These are phyloP conservation scores for Westerdykella aurantiaca DNA, from an alignment of 2,329 filamentous ascomycete species.

Conservation along the genomic window DNA sequence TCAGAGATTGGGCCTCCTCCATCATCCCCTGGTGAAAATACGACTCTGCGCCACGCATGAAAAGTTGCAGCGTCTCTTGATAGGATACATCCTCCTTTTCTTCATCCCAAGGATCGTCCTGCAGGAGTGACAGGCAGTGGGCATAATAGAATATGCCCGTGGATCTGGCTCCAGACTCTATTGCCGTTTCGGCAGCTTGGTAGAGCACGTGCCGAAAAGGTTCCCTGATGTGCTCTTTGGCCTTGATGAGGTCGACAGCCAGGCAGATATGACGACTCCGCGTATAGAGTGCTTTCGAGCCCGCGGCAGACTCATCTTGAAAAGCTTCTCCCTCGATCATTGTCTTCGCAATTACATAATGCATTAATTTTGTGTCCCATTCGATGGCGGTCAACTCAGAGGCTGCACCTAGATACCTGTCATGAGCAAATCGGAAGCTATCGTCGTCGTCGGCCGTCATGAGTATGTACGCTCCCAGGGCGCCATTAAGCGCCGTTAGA, in stretches of 20 bases:
- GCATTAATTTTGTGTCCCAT: constrained; percentile 55
- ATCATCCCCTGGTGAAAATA: constrained; percentile 73
- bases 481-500: constrained; percentile 72
- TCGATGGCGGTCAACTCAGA: constrained; percentile 57
- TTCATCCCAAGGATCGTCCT: constrained; percentile 71
- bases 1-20: constrained; percentile 60
- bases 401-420: constrained; percentile 76
- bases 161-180: constrained; percentile 74
- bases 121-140: constrained; percentile 70
- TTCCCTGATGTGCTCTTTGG: constrained; percentile 53
- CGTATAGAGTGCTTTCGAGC: constrained; percentile 55
- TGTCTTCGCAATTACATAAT: constrained; percentile 79
- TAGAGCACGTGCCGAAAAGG: constrained; percentile 71
- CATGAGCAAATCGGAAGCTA: constrained; percentile 78
- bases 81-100: constrained; percentile 68
- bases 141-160: constrained; percentile 79
- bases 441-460: constrained; percentile 79
- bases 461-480: constrained; percentile 74
- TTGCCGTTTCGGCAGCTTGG: constrained; percentile 70
- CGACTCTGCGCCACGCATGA: constrained; percentile 75
- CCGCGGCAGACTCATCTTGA: constrained; percentile 50
- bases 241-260: constrained; percentile 67
- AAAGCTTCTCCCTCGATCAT: constrained; percentile 64
- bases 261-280: constrained; percentile 78
- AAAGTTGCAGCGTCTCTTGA: constrained; percentile 68